Evolutionary conservation across 2,329 filamentous ascomycete species (phyloP).

Genomic region (Amesomyces nigricolor): DNA sequence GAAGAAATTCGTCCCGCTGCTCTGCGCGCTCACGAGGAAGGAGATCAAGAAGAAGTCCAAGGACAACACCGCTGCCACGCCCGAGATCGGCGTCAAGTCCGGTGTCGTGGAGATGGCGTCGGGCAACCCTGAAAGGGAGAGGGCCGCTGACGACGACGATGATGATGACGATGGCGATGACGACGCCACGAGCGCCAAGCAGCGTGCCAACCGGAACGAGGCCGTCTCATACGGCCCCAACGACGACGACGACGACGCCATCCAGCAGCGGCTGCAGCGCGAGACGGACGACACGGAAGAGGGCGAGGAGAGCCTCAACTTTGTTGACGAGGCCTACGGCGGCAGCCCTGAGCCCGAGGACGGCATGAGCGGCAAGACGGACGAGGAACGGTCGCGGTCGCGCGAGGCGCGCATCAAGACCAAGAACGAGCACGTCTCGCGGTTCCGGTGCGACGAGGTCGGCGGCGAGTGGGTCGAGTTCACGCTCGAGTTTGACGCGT

Average conservation of each 20-base stretch:
- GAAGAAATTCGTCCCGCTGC: slow-evolving; percentile 65
- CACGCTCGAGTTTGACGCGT: slow-evolving; percentile 73
- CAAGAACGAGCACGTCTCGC: slow-evolving; percentile 60
- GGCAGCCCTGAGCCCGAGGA: slow-evolving; percentile 41
- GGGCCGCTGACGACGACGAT: slow-evolving; percentile 43
- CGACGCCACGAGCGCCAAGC: slow-evolving; percentile 70
- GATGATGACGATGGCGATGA: slow-evolving; percentile 73
- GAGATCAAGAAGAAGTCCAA: slow-evolving; percentile 79
- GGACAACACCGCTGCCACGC: slow-evolving; percentile 62
- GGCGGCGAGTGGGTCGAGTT: slow-evolving; percentile 71
- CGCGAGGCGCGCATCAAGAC: slow-evolving; percentile 58
- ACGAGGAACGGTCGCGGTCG: slow-evolving; percentile 35
- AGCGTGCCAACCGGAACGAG: slow-evolving; percentile 69
- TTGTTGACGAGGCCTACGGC: slow-evolving; percentile 44
- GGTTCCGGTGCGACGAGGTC: slow-evolving; percentile 74
- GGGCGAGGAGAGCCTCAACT: slow-evolving; percentile 46
- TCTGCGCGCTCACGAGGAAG: slow-evolving; percentile 64
- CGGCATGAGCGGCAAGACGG: slow-evolving; percentile 34
- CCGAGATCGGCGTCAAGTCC: slow-evolving; percentile 59
- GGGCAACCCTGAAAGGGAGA: slow-evolving; percentile 30
- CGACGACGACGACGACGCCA: slow-evolving; percentile 81
- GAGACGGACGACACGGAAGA: slow-evolving; percentile 51
- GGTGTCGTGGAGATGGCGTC: slow-evolving; percentile 50
- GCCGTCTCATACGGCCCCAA: slow-evolving; percentile 86
- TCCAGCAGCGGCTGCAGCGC: slow-evolving; percentile 58